Conservation (phyloP, 139 green algal species). For the Tetraselmis chui region DNA sequence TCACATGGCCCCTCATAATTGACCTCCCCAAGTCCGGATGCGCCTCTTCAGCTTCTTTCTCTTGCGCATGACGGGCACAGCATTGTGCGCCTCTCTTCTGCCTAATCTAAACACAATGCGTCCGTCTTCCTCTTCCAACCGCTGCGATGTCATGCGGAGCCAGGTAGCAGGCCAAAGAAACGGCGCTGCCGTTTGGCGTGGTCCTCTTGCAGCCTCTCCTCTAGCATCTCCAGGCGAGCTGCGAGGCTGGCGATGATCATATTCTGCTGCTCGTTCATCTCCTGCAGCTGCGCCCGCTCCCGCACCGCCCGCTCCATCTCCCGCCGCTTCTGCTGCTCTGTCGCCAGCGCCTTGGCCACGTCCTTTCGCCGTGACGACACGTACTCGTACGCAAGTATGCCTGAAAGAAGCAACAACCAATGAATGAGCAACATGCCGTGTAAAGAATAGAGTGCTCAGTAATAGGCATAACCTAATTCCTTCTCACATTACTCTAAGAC, state of each 20-base stretch:
- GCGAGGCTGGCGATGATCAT: not conserved
- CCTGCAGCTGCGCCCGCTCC: not conserved
- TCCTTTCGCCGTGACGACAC: not conserved
- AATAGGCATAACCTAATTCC: too few relatives aligned
- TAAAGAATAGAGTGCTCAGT: too few relatives aligned
- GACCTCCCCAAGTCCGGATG: too few relatives aligned
- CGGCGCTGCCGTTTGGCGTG: not conserved
- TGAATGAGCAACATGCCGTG: too few relatives aligned
- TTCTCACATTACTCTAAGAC: too few relatives aligned
- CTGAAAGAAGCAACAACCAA: too few relatives aligned
- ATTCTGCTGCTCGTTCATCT: not conserved
- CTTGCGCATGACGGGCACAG: too few relatives aligned
- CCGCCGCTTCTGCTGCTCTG: not conserved
- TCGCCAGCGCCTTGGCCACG: not conserved
- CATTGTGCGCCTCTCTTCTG: too few relatives aligned
- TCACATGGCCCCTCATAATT: too few relatives aligned
- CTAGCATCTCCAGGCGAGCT: not conserved
- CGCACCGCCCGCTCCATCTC: not conserved
- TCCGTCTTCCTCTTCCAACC: too few relatives aligned
- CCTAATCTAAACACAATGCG: too few relatives aligned
- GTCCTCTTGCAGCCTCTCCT: not conserved
- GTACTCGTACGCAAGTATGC: not conserved
- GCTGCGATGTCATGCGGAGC: not conserved
- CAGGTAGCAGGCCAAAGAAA: not conserved
- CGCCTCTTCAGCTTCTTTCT: too few relatives aligned